Evolutionary conservation across 768 basidiomycete genomes (phyloP), one percentile per base, ranked within the genome.

Genomic region (Leccinum disarticulatum): DNA sequence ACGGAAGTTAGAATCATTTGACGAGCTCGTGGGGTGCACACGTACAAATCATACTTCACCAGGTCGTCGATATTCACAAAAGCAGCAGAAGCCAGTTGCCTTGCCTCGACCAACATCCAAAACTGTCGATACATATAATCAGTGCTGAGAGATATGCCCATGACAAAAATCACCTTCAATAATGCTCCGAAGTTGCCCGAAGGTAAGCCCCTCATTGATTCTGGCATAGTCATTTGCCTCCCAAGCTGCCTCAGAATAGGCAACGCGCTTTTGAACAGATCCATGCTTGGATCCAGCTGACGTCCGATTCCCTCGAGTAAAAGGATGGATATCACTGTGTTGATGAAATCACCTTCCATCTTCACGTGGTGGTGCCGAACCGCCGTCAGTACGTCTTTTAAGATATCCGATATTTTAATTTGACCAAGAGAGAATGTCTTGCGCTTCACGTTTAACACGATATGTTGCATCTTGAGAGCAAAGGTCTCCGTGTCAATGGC

Each of bases 261-360:
- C 67, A 98, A 71, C 22, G 96, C 91, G 76, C 91, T 93, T 70
- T 95, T 94, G 81, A 99, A 98, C 59, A 99, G 73, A 76, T 99
- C 97, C 74, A 98, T 76, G 13, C 81, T 80, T 2, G 97, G 95
- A 74, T 99, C 95, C 63, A 99, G 73, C 76, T 90, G 94, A 60
- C 96, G 78, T 22, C 97, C 97, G 65, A 99, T 98, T 1, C 97
- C 97, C 75, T 99, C 97, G 56, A 99, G 77, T 43, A 99, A 73
- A 56, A 99, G 75, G 57, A 98, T 93, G 10, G 91, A 92, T 60
- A 99, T 90, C 60, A 99, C 94, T 0, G 97, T 98, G 74, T 99
- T 99, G 70, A 98, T 87, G 70, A 99, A 99, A 73, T 98, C 97
- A 14, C 89, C 94, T 76, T 99, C 96, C 87, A 99, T 91, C 79